Percentiles rank a stretch among this genome's conserved stretches.
phyloP scores from a whole-genome alignment of 495 filamentous ascomycete species.

The Hyaloscypha hepaticicola region DNA sequence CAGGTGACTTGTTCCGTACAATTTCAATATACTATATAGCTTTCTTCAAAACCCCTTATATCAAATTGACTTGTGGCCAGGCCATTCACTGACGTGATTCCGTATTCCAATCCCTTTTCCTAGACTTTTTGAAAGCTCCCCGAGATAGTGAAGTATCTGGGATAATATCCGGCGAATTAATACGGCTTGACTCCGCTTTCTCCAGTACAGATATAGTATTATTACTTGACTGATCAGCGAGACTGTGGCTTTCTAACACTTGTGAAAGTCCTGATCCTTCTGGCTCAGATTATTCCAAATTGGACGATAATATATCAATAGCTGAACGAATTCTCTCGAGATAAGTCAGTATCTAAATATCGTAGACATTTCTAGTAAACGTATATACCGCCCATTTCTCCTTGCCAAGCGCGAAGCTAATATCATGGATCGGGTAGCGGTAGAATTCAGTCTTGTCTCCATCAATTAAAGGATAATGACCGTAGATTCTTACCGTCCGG shows the following conservation, averaged over 20 bases:
- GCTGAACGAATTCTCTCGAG: constrained; percentile 41
- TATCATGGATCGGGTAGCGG: constrained; percentile 24
- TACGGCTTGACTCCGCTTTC: constrained; percentile 15
- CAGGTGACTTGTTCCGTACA: too few relatives aligned
- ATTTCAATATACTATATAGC: constrained; percentile 6
- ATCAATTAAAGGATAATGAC: constrained; percentile 39
- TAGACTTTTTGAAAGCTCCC: constrained; percentile 18
- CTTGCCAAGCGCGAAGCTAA: constrained; percentile 11
- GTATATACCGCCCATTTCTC: constrained; percentile 22
- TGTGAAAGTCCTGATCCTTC: constrained; percentile 16
- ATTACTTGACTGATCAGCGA: constrained; percentile 11
- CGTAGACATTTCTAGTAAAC: constrained; percentile 38
- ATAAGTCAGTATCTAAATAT: constrained; percentile 42
- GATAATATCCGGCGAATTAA: constrained; percentile 16
- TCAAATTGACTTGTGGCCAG: constrained; percentile 1
- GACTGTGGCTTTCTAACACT: constrained; percentile 17
- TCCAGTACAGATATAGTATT: constrained; percentile 19
- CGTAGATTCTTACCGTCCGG: constrained; percentile 37
- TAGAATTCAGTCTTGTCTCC: constrained; percentile 36
- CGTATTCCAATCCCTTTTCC: constrained; percentile 14
- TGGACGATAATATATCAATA: constrained; percentile 38
- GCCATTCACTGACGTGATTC: constrained; percentile 18
- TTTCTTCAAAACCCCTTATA: constrained; percentile 6
- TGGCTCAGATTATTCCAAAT: constrained; percentile 21
- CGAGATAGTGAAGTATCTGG: constrained; percentile 18